phyloP scores from a whole-genome alignment of 768 basidiomycete genomes.

The Sistotremastrum niveocremeum region DNA sequence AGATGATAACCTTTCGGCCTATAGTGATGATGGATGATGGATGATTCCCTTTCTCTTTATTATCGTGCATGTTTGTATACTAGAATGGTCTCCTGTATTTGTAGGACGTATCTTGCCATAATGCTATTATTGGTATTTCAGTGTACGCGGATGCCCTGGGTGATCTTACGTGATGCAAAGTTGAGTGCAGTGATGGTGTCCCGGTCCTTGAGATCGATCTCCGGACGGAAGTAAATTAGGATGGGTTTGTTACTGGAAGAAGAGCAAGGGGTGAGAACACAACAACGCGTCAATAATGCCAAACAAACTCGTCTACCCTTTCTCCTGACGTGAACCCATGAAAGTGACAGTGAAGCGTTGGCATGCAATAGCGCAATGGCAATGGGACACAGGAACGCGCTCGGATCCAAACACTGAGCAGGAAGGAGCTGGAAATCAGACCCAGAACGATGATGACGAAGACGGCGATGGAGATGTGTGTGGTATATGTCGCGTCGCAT shows the following conservation, averaged over 20 bases:
- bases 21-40: constrained; percentile 54
- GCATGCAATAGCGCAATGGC: constrained; percentile 84
- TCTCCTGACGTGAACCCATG: constrained; percentile 28
- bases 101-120: too few relatives aligned
- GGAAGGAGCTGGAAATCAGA: constrained; percentile 34
- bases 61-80: not conserved
- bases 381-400: constrained; percentile 47
- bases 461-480: constrained; percentile 52
- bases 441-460: constrained; percentile 15
- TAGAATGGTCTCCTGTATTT: too few relatives aligned
- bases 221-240: too few relatives aligned
- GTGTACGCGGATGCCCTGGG: too few relatives aligned
- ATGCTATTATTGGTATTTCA: too few relatives aligned
- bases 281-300: not conserved
- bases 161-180: too few relatives aligned
- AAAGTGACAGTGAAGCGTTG: constrained; percentile 74
- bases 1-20: constrained; percentile 49
- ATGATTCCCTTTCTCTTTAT: constrained; percentile 2
- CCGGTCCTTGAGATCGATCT: too few relatives aligned
- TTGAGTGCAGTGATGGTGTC: too few relatives aligned
- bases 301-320: not conserved
- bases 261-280: not conserved
- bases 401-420: constrained; percentile 21
- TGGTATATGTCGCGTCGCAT: constrained; percentile 84
- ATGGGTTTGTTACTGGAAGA: too few relatives aligned